Evolutionary conservation across 225 moss, liverwort and hornwort species (phyloP), one percentile per base, ranked within the genome.

Genomic region (Climacium dendroides): DNA sequence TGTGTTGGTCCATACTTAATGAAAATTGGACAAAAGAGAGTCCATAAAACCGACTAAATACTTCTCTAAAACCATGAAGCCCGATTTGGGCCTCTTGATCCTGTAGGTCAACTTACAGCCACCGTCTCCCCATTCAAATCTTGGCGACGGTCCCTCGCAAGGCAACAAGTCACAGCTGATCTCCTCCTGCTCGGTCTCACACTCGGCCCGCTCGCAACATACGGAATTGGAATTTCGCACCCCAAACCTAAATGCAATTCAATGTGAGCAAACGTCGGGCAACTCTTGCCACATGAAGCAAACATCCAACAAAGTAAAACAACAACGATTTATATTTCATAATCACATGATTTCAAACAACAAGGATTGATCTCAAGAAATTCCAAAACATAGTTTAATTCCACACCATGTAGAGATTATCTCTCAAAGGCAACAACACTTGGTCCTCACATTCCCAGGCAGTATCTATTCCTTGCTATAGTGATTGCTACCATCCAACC

Each of bases 71-170:
- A 47, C 37, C n/a, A 48, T n/a, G 70, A 79, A 61, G 48, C 47
- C n/a, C 73, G 61, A 60, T 19, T 76, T 8, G 28, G 35, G 4
- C 23, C 64, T 37, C 17, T 64, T 64, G 8, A 37, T 37, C 4
- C 41, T 9, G 26, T 20, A 74, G 60, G 17, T 25, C 11, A 35
- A 85, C 94, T 92, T 85, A 94, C 94, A 76, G 91, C 93, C 73
- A 94, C 92, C 67, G 84, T 93, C 84, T 93, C 89, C 66, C 89
- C 93, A 47, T 35, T 83, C 80, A 94, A 87, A 81, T 94, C 93
- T 60, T 92, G 92, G 30, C 88, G 89, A 61, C 65, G 80, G 41
- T 88, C 86, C 69, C 74, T 90, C 57, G 73, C 85, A 73, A 79
- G 82, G 62, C 84, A 87, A 19, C 47, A 85, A 48, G 39, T 70